Evolutionary conservation across 202 grass and related monocot species (phyloP), one percentile per base, ranked within the genome.

Genomic region (Elaeis oleifera): DNA sequence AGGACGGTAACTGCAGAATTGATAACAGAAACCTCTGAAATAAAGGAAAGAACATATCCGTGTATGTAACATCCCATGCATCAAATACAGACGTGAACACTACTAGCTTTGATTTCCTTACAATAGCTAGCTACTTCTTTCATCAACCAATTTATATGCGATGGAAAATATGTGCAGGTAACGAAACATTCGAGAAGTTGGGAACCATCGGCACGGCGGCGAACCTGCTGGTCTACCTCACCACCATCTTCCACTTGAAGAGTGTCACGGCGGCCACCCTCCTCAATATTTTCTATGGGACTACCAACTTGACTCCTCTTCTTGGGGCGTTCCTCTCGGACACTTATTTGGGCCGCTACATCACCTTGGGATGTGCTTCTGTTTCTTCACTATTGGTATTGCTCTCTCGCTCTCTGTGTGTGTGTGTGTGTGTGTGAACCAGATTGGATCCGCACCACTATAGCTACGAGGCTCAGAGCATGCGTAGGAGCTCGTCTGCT

Each of bases 101-200:
- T 0, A 36, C 32, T 44, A 13, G 36, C 36, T 44, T 44, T 44
- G 9, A 44, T 44, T 44, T 44, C 36, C 36, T 44, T 2, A 13
- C 9, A 13, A 5, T 9, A 9, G 0, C 1, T 44, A 14, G 2
- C 6, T 44, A 3, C 9, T 44, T 44, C 11, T 13, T 44, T 44
- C 36, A 44, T 13, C 36, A 44, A 11, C 8, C 11, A 8, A 14
- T 44, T 44, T 44, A 44, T 44, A 3, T 44, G 36, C 1, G 11
- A 44, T 44, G 36, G 6, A 13, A 44, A 44, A 44, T 44, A 44
- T 44, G 36, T 0, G 74, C 79, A 97, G 94, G 94, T 27, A 92
- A 99, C 49, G 94, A 99, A 76, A 94, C 94, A 51, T 99, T 89
- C 23, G 94, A 99, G 88, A 92, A 86, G 75, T 54, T 99, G 16